A percentile compares a stretch with the other conserved stretches of the same genome.
Evolutionary conservation across 768 basidiomycete genomes (phyloP).

Genomic region (Leucocoprinus sp.): DNA sequence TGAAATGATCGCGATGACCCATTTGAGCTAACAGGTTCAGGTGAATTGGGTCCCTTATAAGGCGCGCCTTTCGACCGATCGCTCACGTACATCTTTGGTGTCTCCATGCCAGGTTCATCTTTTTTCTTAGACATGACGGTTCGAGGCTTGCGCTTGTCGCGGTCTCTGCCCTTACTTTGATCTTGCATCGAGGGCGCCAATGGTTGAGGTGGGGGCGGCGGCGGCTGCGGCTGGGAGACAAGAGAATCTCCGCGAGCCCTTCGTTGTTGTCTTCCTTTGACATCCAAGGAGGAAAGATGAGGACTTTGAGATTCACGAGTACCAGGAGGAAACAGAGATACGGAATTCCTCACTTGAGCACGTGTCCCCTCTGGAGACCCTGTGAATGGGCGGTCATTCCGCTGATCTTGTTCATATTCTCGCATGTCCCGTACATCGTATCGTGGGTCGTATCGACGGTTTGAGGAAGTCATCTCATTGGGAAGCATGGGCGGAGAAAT

Average conservation of each 20-base stretch:
- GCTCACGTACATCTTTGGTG: slow-evolving; percentile 25
- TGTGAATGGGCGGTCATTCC: slow-evolving; percentile 26
- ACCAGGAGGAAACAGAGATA: slow-evolving; percentile 25
- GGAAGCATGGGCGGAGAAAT: slow-evolving; percentile 24
- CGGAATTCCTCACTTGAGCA: slow-evolving; percentile 23
- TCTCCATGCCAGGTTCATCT: slow-evolving; percentile 35
- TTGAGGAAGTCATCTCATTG: slow-evolving; percentile 25
- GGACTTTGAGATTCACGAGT: slow-evolving; percentile 57
- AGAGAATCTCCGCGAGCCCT: slow-evolving; percentile 19
- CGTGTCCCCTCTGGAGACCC: slow-evolving; percentile 39
- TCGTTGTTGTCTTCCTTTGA: slow-evolving; percentile 39
- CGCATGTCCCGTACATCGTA: slow-evolving; percentile 32
- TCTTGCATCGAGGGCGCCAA: slow-evolving; percentile 8
- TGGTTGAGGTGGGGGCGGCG: slow-evolving; percentile 8
- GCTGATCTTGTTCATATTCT: slow-evolving; percentile 35
- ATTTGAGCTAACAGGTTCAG: slow-evolving; percentile 64
- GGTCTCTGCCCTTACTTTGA: slow-evolving; percentile 6
- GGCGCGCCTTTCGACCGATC: slow-evolving; percentile 13
- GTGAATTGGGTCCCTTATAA: slow-evolving; percentile 38
- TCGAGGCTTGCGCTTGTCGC: slow-evolving; percentile 13
- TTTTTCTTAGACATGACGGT: slow-evolving; percentile 28
- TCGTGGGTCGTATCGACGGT: slow-evolving; percentile 58
- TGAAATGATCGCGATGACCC: slow-evolving; percentile 60
- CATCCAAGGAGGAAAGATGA: slow-evolving; percentile 32
- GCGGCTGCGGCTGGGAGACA: slow-evolving; percentile 6